Conservation (phyloP, 2,329 filamentous ascomycete genomes). For the Beauveria bassiana region DNA sequence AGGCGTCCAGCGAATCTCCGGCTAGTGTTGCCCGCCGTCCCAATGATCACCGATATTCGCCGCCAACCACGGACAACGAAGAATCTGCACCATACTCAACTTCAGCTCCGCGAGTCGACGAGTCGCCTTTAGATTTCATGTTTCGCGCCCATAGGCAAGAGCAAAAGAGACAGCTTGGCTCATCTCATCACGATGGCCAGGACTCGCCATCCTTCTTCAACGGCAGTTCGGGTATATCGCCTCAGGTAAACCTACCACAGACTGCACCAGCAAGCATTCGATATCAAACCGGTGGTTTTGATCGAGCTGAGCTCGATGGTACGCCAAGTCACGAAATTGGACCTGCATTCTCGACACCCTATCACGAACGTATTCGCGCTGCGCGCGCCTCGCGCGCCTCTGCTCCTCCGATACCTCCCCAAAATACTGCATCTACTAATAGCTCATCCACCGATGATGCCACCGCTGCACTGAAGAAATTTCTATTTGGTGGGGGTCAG, state of each 20-base stretch:
- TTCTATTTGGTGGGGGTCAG: slow-evolving; percentile 37
- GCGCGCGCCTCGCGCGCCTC: slow-evolving; percentile 30
- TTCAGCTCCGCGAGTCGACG: slow-evolving; percentile 30
- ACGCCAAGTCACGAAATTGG: slow-evolving; percentile 48
- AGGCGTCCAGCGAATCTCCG: slow-evolving; percentile 62
- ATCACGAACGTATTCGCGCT: slow-evolving; percentile 52
- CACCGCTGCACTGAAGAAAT: slow-evolving; percentile 36
- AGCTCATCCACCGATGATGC: slow-evolving; percentile 7
- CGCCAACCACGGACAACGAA: slow-evolving; percentile 45
- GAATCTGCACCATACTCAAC: slow-evolving; percentile 37
- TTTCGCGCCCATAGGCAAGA: slow-evolving; percentile 83
- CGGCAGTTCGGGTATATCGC: neutral
- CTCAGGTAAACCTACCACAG: slow-evolving; percentile 19
- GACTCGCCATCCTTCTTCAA: slow-evolving; percentile 13
- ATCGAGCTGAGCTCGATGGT: slow-evolving; percentile 53
- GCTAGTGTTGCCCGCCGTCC: slow-evolving; percentile 28
- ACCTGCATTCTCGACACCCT: slow-evolving; percentile 61
- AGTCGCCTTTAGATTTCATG: slow-evolving; percentile 81
- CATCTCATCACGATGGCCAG: slow-evolving; percentile 37
- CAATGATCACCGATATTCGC: slow-evolving; percentile 35
- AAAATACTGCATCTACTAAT: slow-evolving; percentile 33
- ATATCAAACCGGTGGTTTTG: slow-evolving; percentile 18
- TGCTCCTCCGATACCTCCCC: slow-evolving; percentile 15
- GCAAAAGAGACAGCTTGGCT: slow-evolving; percentile 50
- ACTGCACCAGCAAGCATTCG: slow-evolving; percentile 34